Percentiles rank a stretch among this genome's conserved stretches.
These are phyloP conservation scores for Ceratocystis diversiconidia DNA, from an alignment of 2,329 filamentous ascomycete species.

Conservation along the genomic window DNA sequence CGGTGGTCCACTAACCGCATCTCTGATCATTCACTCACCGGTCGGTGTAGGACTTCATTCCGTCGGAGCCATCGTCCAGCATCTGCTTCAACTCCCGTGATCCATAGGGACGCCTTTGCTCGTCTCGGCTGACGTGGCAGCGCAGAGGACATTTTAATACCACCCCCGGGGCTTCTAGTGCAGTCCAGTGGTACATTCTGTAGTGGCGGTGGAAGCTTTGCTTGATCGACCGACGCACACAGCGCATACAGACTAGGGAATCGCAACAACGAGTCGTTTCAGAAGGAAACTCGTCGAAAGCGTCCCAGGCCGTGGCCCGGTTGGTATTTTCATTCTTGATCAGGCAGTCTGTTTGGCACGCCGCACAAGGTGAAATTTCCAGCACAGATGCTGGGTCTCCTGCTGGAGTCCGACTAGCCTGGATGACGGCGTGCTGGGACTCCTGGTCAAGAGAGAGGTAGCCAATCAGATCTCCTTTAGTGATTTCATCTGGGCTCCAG, in stretches of 20 bases:
- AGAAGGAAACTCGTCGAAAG: background rate
- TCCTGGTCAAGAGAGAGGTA: background rate
- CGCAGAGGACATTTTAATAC: background rate
- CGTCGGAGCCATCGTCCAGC: background rate
- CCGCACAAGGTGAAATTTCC: background rate
- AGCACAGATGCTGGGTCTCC: background rate
- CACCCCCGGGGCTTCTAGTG: background rate
- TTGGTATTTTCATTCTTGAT: background rate
- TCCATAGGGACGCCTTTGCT: background rate
- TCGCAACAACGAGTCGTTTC: constrained; percentile 2
- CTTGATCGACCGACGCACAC: background rate
- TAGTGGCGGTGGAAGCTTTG: background rate
- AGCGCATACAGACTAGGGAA: background rate
- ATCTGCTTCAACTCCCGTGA: background rate
- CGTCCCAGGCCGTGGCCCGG: background rate
- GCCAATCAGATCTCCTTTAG: background rate
- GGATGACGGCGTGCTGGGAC: background rate
- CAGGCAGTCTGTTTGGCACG: background rate
- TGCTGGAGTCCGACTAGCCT: background rate
- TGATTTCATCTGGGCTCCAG: background rate
- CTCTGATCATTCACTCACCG: background rate
- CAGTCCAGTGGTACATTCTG: background rate
- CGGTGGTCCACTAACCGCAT: background rate
- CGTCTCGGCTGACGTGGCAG: background rate
- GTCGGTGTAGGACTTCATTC: background rate